Evolutionary conservation across 352 stramenopile genomes (phyloP).

Genomic region (Phytophthora cryptogea): DNA sequence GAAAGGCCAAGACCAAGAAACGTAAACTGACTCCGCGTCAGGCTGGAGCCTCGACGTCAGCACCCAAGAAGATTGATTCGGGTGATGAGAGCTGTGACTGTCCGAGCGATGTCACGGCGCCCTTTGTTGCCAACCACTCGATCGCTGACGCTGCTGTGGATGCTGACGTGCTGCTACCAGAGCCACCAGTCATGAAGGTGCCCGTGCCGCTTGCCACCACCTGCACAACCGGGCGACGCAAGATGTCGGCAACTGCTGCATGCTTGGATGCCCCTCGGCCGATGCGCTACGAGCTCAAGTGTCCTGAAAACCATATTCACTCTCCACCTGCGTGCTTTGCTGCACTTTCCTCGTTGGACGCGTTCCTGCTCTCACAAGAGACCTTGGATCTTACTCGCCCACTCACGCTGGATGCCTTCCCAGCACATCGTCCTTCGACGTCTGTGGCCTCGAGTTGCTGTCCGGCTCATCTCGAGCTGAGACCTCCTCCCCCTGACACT

Average conservation of each 20-base stretch:
- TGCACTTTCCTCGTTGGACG: constrained; percentile 50
- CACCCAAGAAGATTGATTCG: constrained; percentile 15
- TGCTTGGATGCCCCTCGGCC: constrained; percentile 28
- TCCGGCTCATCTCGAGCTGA: constrained; percentile 36
- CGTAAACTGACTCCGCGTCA: constrained; percentile 32
- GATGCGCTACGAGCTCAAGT: constrained; percentile 57
- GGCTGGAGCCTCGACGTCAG: not conserved
- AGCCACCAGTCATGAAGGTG: constrained; percentile 4
- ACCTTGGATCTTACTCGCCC: constrained; percentile 32
- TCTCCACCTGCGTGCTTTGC: constrained; percentile 60
- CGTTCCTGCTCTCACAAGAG: constrained; percentile 42
- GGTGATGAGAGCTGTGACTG: constrained; percentile 32
- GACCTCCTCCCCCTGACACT: constrained; percentile 29
- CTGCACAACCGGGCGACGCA: constrained; percentile 15
- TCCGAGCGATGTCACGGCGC: constrained; percentile 28
- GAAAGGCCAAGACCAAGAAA: constrained; percentile 39
- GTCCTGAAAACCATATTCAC: constrained; percentile 62
- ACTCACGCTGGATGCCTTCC: constrained; percentile 37
- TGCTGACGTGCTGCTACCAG: constrained; percentile 22
- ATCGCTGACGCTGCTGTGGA: constrained; percentile 10
- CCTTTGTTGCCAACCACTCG: constrained; percentile 15
- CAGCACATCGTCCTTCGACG: constrained; percentile 33
- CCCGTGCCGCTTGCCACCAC: constrained; percentile 9
- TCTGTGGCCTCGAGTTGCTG: constrained; percentile 40
- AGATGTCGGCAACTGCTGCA: constrained; percentile 24